These are phyloP conservation scores for Teratosphaeria pseudoeucalypti DNA, from an alignment of 2,329 filamentous ascomycete genomes.

Conservation along the genomic window DNA sequence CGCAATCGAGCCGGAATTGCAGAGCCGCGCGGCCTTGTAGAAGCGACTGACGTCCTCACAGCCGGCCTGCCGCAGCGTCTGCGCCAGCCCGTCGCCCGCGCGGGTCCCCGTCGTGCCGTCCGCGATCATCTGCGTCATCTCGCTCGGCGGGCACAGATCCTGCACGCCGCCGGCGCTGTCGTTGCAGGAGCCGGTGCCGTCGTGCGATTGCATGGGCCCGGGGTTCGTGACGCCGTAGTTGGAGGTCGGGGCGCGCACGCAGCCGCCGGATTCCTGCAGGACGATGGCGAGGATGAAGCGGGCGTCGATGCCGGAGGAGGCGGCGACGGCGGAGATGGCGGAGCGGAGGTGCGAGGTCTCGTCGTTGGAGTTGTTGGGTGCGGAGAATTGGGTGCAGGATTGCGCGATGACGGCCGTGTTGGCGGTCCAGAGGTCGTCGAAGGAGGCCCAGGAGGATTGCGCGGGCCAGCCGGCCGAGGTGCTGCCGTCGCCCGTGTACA, in stretches of 20 bases:
- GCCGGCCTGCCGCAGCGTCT: conserved; percentile 25
- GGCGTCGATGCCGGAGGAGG: conserved; percentile 25
- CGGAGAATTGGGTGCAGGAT: conserved; percentile 29
- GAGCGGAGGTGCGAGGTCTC: conserved; percentile 31
- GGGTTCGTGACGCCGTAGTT: conserved; percentile 34
- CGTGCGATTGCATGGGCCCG: conserved; percentile 38
- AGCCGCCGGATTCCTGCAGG: conserved; percentile 39
- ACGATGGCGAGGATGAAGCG: conserved; percentile 36
- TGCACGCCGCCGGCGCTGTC: conserved; percentile 17
- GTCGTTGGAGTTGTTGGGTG: conserved; percentile 28
- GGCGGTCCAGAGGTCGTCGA: conserved; percentile 22
- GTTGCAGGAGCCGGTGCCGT: conserved; percentile 31
- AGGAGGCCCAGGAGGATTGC: conserved; percentile 13
- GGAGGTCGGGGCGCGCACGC: conserved; percentile 36
- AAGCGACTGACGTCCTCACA: conserved; percentile 26
- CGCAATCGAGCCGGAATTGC: conserved; percentile 37
- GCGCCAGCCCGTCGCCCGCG: conserved; percentile 33
- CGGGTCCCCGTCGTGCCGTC: conserved; percentile 36
- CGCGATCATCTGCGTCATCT: conserved; percentile 31
- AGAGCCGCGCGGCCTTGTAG: conserved; percentile 40
- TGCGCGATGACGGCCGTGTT: conserved; percentile 27
- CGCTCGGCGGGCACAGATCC: conserved; percentile 30
- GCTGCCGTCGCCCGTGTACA: conserved; percentile 12
- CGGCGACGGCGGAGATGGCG: conserved; percentile 27
- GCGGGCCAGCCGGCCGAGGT: conserved; percentile 16